These are phyloP conservation scores for Cardamine resedifolia DNA, from an alignment of 345 rosid genomes.

Conservation along the genomic window DNA sequence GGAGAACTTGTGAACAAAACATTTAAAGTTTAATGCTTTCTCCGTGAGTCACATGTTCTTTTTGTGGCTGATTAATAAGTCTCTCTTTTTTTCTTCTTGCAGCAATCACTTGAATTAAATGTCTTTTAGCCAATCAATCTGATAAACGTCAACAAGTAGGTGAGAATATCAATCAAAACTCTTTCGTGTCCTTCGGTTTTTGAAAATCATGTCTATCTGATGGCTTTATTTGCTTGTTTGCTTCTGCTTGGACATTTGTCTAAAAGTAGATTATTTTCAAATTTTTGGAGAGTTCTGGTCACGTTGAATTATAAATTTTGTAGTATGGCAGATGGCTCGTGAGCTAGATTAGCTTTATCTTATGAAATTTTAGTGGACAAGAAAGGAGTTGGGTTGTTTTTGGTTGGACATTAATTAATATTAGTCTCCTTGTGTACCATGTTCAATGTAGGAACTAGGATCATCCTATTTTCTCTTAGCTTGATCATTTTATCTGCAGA, in stretches of 20 bases:
- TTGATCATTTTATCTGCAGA: conserved; percentile 27
- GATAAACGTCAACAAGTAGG: conserved; percentile 41
- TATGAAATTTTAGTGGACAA: conserved; percentile 42
- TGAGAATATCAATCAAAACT: conserved; percentile 33
- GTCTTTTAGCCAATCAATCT: conserved; percentile 42
- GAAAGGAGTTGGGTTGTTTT: conserved; percentile 29
- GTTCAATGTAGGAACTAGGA: conserved; percentile 20
- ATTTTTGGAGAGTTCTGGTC: conserved; percentile 42
- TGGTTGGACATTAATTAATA: conserved; percentile 56
- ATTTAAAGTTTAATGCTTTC: conserved; percentile 44
- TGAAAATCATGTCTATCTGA: conserved; percentile 24
- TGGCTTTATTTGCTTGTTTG: conserved; percentile 15
- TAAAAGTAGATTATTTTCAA: conserved; percentile 15
- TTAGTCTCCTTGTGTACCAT: conserved; percentile 33
- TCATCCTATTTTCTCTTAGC: conserved; percentile 28
- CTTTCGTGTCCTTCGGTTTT: conserved; percentile 9
- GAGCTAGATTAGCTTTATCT: conserved; percentile 44
- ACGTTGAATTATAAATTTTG: conserved; percentile 28
- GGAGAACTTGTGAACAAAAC: conserved; percentile 28
- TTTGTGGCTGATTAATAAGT: conserved; percentile 25
- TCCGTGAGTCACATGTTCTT: conserved; percentile 47
- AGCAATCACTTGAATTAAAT: conserved; percentile 44
- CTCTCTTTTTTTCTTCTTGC: conserved; percentile 19
- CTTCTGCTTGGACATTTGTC: conserved; percentile 23
- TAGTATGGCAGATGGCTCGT: conserved; percentile 53